These are phyloP conservation scores for Tuber melanosporum DNA, from an alignment of 495 filamentous ascomycete species.

Conservation along the genomic window DNA sequence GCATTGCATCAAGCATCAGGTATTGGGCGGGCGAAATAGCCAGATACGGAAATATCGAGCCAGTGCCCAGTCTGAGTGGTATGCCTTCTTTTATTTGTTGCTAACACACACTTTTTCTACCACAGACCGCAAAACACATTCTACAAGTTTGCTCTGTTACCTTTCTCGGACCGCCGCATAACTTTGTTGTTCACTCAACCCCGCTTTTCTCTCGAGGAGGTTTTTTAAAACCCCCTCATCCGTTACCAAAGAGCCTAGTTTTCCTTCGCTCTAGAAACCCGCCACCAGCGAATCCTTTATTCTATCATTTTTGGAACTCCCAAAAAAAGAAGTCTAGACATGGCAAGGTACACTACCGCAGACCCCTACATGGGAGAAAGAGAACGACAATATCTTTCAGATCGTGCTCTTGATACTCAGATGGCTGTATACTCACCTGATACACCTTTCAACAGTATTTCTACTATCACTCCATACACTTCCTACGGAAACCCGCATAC, in stretches of 20 bases:
- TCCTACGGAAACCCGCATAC: slow-evolving; percentile 22
- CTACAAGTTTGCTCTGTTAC: slow-evolving; percentile 5
- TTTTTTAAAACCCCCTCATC: slow-evolving; percentile 10
- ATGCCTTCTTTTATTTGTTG: background rate
- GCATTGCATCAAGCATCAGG: background rate
- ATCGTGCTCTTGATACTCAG: slow-evolving; percentile 23
- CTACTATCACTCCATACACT: slow-evolving; percentile 27
- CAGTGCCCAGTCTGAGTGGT: background rate
- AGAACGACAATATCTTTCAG: slow-evolving; percentile 19
- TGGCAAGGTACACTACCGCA: slow-evolving; percentile 30
- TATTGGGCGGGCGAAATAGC: background rate
- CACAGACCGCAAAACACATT: slow-evolving; percentile 8
- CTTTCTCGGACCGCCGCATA: slow-evolving; percentile 12
- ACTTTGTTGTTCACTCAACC: slow-evolving; percentile 8
- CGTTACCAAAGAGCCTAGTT: background rate
- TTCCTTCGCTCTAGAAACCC: background rate
- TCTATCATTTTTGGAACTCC: slow-evolving; percentile 10
- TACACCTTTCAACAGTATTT: slow-evolving; percentile 17
- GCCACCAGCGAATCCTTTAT: slow-evolving; percentile 6
- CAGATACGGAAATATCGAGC: background rate
- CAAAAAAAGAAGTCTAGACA: slow-evolving; percentile 16
- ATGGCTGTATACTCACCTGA: slow-evolving; percentile 30
- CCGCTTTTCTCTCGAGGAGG: slow-evolving; percentile 9
- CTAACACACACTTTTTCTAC: background rate
- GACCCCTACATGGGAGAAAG: slow-evolving; percentile 10